phyloP scores from a whole-genome alignment of 2,329 filamentous ascomycete species.

The Chalara sp. region DNA sequence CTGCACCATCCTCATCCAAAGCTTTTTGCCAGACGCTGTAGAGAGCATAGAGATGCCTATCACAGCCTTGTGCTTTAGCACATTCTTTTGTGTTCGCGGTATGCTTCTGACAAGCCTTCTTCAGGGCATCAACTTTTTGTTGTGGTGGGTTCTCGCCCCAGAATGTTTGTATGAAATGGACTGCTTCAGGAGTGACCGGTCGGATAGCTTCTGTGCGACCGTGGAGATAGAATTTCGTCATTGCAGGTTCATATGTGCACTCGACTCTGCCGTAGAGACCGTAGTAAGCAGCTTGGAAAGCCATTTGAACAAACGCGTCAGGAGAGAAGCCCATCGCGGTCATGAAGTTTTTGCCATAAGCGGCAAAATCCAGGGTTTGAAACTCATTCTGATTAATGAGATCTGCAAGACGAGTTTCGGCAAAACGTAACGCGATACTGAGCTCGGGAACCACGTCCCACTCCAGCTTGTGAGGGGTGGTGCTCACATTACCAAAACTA shows the following conservation, averaged over 20 bases:
- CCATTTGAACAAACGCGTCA: slow-evolving; percentile 98
- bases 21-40: slow-evolving; percentile 92
- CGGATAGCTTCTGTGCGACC: slow-evolving; percentile 92
- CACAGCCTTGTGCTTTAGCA: slow-evolving; percentile 83
- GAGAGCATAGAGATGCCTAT: slow-evolving; percentile 87
- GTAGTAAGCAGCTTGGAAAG: slow-evolving; percentile 96
- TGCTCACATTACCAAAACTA: slow-evolving; percentile 88
- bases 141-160: slow-evolving; percentile 85
- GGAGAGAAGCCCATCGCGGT: slow-evolving; percentile 95
- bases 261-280: slow-evolving; percentile 90
- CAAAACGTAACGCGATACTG: slow-evolving; percentile 85
- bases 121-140: slow-evolving; percentile 79
- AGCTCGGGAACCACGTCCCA: slow-evolving; percentile 97
- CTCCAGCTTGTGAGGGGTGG: slow-evolving; percentile 90
- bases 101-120: slow-evolving; percentile 78
- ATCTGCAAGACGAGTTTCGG: slow-evolving; percentile 88
- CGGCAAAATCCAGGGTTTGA: slow-evolving; percentile 77
- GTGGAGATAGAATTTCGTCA: slow-evolving; percentile 93
- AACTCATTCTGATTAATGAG: slow-evolving; percentile 97
- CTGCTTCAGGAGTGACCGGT: slow-evolving; percentile 72
- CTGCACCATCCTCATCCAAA: slow-evolving; percentile 63
- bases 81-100: slow-evolving; percentile 74
- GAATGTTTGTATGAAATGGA: slow-evolving; percentile 88
- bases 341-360: slow-evolving; percentile 96
- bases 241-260: slow-evolving; percentile 94